Evolutionary conservation across 2,329 filamentous ascomycete species (phyloP), one percentile per base, ranked within the genome.

Genomic region (Hyphodiscus sp.): DNA sequence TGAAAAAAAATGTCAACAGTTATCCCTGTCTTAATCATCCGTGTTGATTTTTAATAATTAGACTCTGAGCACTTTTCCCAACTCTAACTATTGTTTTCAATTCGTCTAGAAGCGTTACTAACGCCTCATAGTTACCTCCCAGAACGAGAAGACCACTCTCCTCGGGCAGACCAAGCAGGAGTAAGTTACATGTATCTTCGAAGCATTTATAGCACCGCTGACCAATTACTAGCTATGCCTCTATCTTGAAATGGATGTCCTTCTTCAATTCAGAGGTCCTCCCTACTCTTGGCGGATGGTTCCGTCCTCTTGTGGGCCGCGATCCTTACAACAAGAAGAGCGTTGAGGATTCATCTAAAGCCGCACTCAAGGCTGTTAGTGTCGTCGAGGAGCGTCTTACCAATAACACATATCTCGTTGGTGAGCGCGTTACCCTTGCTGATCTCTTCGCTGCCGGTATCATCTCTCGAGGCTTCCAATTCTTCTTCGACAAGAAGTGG

Each of bases 81-180:
- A 53, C 44, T 52, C 52, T 42, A 5, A 3, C 20, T 26, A 42
- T 54, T 51, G 50, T 29, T 58, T 53, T 48, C 49, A 57, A 55
- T 49, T 44, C 47, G 49, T 45, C 45, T 51, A 50, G 49, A 45
- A 54, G 33, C 51, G 52, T 41, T 23, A 49, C 61, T 64, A 55
- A 65, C 56, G 56, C 55, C 58, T 55, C 57, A 58, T 70, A 97
- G 94, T 99, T 73, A 91, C 94, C 69, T 97, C 94, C 67, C 94
- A 99, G 80, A 99, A 99, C 75, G 94, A 97, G 86, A 97, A 97
- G 87, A 99, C 94, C 68, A 95, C 91, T 66, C 91, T 99, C 64
- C 85, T 99, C 68, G 94, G 94, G 71, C 97, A 97, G 87, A 99
- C 91, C 78, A 99, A 99, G 87, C 92, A 99, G 81, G 94, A 99